A percentile compares a stretch with the other conserved stretches of the same genome.
These are phyloP conservation scores for Komagataella kurtzmanii DNA, from an alignment of 805 yeast species.

Conservation along the genomic window DNA sequence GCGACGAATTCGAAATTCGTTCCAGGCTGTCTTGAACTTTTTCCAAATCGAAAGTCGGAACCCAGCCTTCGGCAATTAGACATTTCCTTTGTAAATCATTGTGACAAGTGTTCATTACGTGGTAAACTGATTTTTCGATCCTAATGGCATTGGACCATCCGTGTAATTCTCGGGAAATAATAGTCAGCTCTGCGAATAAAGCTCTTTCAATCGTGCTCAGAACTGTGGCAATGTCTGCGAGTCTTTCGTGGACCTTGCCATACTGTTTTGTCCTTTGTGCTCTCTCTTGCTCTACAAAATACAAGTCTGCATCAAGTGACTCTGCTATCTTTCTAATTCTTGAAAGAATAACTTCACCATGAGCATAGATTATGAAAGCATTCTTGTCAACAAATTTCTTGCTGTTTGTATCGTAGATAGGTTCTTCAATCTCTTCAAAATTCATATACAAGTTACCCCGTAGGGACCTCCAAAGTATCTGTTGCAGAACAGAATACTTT, in stretches of 20 bases:
- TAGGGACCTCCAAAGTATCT: conserved; percentile 81
- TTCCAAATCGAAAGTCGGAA: conserved; percentile 40
- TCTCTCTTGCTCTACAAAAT: conserved; percentile 37
- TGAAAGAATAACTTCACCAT: conserved; percentile 62
- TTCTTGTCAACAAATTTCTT: conserved; percentile 54
- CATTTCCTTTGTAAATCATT: conserved; percentile 56
- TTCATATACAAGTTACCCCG: conserved; percentile 84
- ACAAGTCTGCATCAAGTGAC: conserved; percentile 75
- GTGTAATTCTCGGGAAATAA: conserved; percentile 46
- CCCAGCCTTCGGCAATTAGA: conserved; percentile 67
- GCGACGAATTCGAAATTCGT: conserved; percentile 15
- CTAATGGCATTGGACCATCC: conserved; percentile 41
- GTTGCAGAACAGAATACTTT: conserved; percentile 59
- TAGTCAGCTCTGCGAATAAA: conserved; percentile 50
- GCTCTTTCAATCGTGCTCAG: conserved; percentile 36
- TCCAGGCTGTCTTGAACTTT: conserved; percentile 31
- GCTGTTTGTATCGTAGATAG: conserved; percentile 47
- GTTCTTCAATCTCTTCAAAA: conserved; percentile 57
- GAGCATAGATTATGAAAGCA: conserved; percentile 82
- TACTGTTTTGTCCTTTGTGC: conserved; percentile 24
- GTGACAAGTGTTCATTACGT: conserved; percentile 50
- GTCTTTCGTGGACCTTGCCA: conserved; percentile 30
- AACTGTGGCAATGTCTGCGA: conserved; percentile 37
- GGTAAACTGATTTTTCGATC: conserved; percentile 45
- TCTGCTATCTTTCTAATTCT: conserved; percentile 78